Conservation (phyloP, 257 asterid genomes). For the Coffea canephora region DNA sequence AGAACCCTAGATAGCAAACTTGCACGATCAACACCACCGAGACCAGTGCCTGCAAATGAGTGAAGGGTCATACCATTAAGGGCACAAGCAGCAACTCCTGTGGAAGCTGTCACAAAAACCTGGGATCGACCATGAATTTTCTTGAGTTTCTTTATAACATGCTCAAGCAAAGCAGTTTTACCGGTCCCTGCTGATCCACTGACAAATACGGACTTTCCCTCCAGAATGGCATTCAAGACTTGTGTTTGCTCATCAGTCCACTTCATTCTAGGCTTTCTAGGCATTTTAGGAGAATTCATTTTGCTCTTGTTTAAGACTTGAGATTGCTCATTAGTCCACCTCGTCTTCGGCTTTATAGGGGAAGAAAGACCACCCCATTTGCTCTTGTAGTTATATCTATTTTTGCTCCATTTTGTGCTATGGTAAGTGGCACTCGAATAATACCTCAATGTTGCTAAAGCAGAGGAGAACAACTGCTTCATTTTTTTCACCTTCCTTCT, state of each 20-base stretch:
- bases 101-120: constrained; percentile 73
- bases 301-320: constrained; percentile 33
- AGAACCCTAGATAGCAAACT: constrained; percentile 42
- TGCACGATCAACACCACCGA: constrained; percentile 29
- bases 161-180: constrained; percentile 53
- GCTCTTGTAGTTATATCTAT: constrained; percentile 20
- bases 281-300: constrained; percentile 17
- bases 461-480: constrained; percentile 39
- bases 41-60: constrained; percentile 56
- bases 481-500: constrained; percentile 9
- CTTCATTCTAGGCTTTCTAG: constrained; percentile 28
- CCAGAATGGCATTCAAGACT: constrained; percentile 49
- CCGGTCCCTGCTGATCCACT: constrained; percentile 90
- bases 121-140: constrained; percentile 44
- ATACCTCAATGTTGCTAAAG: constrained; percentile 35
- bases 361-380: constrained; percentile 15
- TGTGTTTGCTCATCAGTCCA: constrained; percentile 63
- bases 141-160: constrained; percentile 42
- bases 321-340: constrained; percentile 62
- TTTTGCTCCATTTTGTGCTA: constrained; percentile 12
- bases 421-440: constrained; percentile 34
- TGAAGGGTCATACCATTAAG: constrained; percentile 59
- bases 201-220: constrained; percentile 56
- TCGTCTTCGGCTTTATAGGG: constrained; percentile 27
- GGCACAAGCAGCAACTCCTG: constrained; percentile 69